Percentiles rank a stretch among this genome's conserved stretches.
These are phyloP conservation scores for Gliomastix tumulicola DNA, from an alignment of 2,329 filamentous ascomycete species.

Conservation along the genomic window DNA sequence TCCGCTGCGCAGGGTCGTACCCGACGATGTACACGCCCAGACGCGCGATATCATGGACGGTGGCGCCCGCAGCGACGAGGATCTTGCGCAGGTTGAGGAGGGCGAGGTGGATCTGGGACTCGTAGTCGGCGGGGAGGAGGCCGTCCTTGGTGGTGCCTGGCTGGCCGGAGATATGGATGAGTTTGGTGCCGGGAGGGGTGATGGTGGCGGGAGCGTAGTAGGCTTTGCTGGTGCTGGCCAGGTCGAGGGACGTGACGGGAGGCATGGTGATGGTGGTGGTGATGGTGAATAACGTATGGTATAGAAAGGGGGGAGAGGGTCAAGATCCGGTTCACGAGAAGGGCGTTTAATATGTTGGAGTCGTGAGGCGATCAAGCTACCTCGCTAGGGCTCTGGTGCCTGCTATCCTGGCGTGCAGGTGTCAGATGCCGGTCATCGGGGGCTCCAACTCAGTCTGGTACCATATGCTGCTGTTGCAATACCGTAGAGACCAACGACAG, in stretches of 20 bases:
- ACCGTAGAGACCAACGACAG: too few species aligned
- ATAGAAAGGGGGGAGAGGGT: too few species aligned
- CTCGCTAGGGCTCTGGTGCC: too few species aligned
- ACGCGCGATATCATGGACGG: slow-evolving; percentile 28
- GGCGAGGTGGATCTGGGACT: slow-evolving; percentile 31
- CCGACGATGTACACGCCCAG: slow-evolving; percentile 34
- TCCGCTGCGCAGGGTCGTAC: slow-evolving; percentile 26
- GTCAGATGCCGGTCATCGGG: too few species aligned
- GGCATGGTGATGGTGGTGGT: too few species aligned
- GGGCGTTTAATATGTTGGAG: too few species aligned
- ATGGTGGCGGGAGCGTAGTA: slow-evolving; percentile 14
- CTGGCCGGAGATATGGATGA: slow-evolving; percentile 26
- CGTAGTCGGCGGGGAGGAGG: slow-evolving; percentile 24
- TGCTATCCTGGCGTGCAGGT: too few species aligned
- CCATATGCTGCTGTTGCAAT: too few species aligned
- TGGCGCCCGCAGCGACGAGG: slow-evolving; percentile 24
- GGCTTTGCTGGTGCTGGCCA: slow-evolving; percentile 7
- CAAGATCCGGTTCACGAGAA: too few species aligned
- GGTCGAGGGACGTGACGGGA: slow-evolving; percentile 5
- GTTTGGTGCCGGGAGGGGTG: slow-evolving; percentile 4
- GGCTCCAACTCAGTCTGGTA: too few species aligned
- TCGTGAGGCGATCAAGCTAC: too few species aligned
- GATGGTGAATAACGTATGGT: too few species aligned
- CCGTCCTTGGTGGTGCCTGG: slow-evolving; percentile 21
- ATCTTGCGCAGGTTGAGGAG: slow-evolving; percentile 27